These are phyloP conservation scores for Gremmenia infestans DNA, from an alignment of 2,329 filamentous ascomycete genomes.

Conservation along the genomic window DNA sequence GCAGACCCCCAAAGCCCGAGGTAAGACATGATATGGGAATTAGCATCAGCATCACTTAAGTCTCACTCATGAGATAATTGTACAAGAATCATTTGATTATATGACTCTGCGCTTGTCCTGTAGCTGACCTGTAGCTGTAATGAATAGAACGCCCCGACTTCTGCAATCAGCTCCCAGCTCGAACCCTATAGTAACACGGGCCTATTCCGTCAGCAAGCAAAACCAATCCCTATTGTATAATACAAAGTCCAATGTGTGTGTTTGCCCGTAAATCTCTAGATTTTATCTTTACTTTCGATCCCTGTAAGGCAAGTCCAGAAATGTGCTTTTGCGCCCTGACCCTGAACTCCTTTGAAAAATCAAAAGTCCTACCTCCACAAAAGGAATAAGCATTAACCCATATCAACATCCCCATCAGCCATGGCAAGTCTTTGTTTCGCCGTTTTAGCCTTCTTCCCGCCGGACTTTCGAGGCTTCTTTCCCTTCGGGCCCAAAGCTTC, in stretches of 20 bases:
- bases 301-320: not conserved
- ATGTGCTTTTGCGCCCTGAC: not conserved
- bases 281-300: not conserved
- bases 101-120: not conserved
- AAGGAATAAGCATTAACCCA: slow-evolving; percentile 9
- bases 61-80: not conserved
- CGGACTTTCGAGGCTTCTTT: slow-evolving; percentile 49
- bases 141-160: not conserved
- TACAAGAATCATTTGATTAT: not conserved
- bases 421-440: slow-evolving; percentile 64
- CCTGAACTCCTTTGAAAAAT: not conserved
- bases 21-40: too few species aligned
- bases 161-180: not conserved
- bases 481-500: slow-evolving; percentile 44
- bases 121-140: not conserved
- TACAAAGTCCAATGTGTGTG: slow-evolving; percentile 4
- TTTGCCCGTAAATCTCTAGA: slow-evolving; percentile 1
- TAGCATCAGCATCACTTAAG: not conserved
- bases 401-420: slow-evolving; percentile 51
- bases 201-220: not conserved
- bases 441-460: slow-evolving; percentile 62
- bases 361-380: not conserved
- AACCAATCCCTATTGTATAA: slow-evolving; percentile 5
- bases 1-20: too few species aligned
- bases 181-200: slow-evolving; percentile 7